Base-by-base conservation (phyloP, 192 early-diverging fungal species). In the Funneliformis geosporum region DNA sequence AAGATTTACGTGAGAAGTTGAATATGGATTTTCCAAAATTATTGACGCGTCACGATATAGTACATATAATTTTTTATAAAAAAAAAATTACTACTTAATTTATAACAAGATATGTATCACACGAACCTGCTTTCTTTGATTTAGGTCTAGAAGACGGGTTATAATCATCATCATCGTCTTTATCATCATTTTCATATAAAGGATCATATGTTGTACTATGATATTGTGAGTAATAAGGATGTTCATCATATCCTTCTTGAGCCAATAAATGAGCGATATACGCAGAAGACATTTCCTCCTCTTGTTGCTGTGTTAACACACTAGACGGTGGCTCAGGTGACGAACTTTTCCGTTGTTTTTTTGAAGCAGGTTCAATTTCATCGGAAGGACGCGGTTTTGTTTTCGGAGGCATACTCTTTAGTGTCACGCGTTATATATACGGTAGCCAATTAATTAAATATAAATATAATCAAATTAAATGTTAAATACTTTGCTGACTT, bases 241-340 rank as follows among this genome's bases (percentile, higher is more conserved):
- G 75, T 21, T 79, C 83, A 76, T 88, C 86, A 73, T 86, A 88
- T 21, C 83, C 84, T 70, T 95, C 93, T 78, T 95, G 87, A 18
- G 93, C 92, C 27, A 95, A 80, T 79, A 95, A 80, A 79, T 93
- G 88, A 61, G 93, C 93, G 81, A 95, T 95, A n/a, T 91, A 83
- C 5, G 93, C 94, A 47, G 90, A 91, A 81, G 92, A 93, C 87
- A 94, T 88, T 73, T 89, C 92, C 73, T 93, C 94, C 80, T 95
- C 94, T 80, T 95, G 88, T 70, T 92, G 90, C 27, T 92, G 88
- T 8, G 91, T 90, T 80, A 90, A 61, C n/a, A 84, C 25, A n/a
- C 59, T n/a, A 27, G 23, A 44, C 8, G 62, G 39, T 21, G 76
- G 25, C 28, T 33, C 23, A 3, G 59, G 27, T 8, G 76, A 33